Evolutionary conservation across 1,284 basidiomycete species (phyloP).

Genomic region (Heliocybe sulcata): DNA sequence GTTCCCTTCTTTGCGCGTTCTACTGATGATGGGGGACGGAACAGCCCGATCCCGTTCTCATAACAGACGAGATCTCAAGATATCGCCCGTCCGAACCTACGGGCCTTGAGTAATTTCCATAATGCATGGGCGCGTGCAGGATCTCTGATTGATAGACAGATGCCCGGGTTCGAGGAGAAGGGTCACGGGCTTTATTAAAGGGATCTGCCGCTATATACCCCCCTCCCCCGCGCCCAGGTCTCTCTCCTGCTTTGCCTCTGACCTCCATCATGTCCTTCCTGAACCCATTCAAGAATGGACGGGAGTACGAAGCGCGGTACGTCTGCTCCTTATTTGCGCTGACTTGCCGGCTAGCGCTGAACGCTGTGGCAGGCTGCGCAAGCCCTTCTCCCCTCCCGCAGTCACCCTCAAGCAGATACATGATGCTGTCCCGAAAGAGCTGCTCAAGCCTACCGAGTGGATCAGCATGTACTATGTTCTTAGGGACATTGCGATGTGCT

Average conservation of each 20-base stretch:
- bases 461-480: conserved; percentile 27
- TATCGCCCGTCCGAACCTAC: too few species aligned
- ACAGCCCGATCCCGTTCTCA: too few species aligned
- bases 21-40: too few species aligned
- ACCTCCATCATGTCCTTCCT: background rate
- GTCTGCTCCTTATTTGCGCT: background rate
- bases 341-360: background rate
- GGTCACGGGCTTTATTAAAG: too few species aligned
- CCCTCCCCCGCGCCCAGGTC: background rate
- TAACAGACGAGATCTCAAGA: too few species aligned
- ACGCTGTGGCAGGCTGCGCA: conserved; percentile 15
- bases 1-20: background rate
- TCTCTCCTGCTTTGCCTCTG: background rate
- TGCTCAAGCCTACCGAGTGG: conserved; percentile 41
- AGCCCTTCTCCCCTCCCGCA: conserved; percentile 34
- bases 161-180: too few species aligned
- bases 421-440: conserved; percentile 36
- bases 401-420: conserved; percentile 37
- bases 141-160: too few species aligned
- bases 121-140: too few species aligned
- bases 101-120: too few species aligned
- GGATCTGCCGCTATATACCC: too few species aligned
- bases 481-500: conserved; percentile 33
- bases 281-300: conserved; percentile 21
- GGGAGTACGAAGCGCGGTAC: conserved; percentile 24